A percentile compares a stretch with the other conserved stretches of the same genome.
Evolutionary conservation across 2,329 filamentous ascomycete genomes (phyloP).

Genomic region (Metarhizium rileyi): DNA sequence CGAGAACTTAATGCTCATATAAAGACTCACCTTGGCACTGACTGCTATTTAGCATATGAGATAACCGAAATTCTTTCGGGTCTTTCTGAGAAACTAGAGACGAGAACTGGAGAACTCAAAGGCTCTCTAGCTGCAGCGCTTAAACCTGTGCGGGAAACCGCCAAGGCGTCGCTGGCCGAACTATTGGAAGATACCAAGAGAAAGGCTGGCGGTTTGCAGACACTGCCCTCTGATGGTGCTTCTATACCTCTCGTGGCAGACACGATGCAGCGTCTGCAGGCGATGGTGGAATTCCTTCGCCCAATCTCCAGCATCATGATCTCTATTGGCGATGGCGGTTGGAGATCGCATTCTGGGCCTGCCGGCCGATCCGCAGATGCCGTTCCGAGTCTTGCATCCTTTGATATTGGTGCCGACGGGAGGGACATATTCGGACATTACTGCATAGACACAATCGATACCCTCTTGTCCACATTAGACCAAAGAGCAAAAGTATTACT

Average conservation of each 20-base stretch:
- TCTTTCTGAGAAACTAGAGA: conserved; percentile 70
- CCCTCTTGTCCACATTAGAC: conserved; percentile 65
- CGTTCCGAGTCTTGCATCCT: conserved; percentile 62
- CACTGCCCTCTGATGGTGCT: conserved; percentile 68
- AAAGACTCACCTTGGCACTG: conserved; percentile 73
- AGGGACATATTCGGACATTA: conserved; percentile 84
- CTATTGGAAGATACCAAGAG: conserved; percentile 75
- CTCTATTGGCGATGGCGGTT: conserved; percentile 86
- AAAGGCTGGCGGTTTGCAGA: conserved; percentile 53
- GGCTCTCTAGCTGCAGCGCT: conserved; percentile 72
- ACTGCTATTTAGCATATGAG: conserved; percentile 93
- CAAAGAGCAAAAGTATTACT: conserved; percentile 62
- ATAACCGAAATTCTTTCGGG: conserved; percentile 82
- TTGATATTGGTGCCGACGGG: conserved; percentile 84
- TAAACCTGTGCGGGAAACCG: conserved; percentile 84
- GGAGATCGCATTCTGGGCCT: conserved; percentile 49
- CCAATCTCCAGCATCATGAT: conserved; percentile 86
- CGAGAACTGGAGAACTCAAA: conserved; percentile 78
- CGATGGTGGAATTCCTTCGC: conserved; percentile 76
- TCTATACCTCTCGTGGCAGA: conserved; percentile 70
- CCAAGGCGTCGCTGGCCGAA: conserved; percentile 74
- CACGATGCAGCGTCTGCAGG: conserved; percentile 76
- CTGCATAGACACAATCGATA: conserved; percentile 78
- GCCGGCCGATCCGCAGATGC: conserved; percentile 50
- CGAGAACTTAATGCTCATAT: conserved; percentile 86